A percentile compares a stretch with the other conserved stretches of the same genome.
Evolutionary conservation across 768 basidiomycete species (phyloP).

Genomic region (Sarcomyxa edulis): DNA sequence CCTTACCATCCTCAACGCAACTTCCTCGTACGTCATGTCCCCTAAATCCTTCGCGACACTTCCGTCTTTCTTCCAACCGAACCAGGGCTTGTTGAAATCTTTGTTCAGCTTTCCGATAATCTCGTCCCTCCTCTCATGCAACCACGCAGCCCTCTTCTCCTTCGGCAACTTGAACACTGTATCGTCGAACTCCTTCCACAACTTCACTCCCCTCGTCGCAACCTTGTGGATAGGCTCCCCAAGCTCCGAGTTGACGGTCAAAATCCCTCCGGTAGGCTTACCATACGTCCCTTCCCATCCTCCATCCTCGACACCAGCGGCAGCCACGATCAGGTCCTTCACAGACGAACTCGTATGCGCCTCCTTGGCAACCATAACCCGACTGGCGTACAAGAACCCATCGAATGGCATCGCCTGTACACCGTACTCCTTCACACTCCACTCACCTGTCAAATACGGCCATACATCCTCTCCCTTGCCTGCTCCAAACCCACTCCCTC

Average conservation of each 20-base stretch:
- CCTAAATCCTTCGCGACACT: conserved; percentile 77
- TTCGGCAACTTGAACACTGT: conserved; percentile 93
- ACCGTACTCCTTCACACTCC: conserved; percentile 78
- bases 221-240: conserved; percentile 99
- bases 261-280: conserved; percentile 91
- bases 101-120: conserved; percentile 89
- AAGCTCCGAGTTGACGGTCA: conserved; percentile 96
- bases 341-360: conserved; percentile 92
- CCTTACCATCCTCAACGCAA: conserved; percentile 83
- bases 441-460: conserved; percentile 96
- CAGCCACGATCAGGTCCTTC: conserved; percentile 95
- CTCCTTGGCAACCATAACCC: conserved; percentile 99
- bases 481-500: conserved; percentile 91
- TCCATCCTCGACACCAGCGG: conserved; percentile 84
- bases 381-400: conserved; percentile 92
- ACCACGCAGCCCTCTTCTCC: conserved; percentile 91
- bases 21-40: conserved; percentile 99
- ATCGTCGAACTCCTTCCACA: conserved; percentile 99
- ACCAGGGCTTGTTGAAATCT: conserved; percentile 97
- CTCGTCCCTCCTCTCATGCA: conserved; percentile 81
- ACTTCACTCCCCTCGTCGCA: conserved; percentile 91
- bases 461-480: conserved; percentile 83
- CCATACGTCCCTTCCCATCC: conserved; percentile 94
- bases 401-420: conserved; percentile 98
- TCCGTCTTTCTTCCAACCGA: conserved; percentile 94